Conservation (phyloP, 352 stramenopile species). For the Globisporangium alternatum region DNA sequence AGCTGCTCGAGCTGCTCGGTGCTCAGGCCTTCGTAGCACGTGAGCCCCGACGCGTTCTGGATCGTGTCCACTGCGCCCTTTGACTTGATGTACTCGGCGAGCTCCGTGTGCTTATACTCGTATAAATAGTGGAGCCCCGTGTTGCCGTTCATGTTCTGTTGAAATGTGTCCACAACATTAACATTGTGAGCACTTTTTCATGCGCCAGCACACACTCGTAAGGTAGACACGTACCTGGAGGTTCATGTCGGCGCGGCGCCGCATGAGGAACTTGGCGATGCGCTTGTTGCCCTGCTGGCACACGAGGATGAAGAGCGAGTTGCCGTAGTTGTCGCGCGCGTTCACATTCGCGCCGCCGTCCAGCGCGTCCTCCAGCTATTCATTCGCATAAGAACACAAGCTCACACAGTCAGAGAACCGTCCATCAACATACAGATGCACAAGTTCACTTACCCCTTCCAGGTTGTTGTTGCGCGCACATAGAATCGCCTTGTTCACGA, state of each 20-base stretch:
- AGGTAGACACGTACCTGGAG: conserved; percentile 40
- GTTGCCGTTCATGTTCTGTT: conserved; percentile 93
- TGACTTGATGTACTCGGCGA: conserved; percentile 92
- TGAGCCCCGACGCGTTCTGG: conserved; percentile 89
- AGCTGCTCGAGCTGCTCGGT: conserved; percentile 36
- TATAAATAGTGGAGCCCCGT: conserved; percentile 95
- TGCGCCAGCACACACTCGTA: too few species aligned
- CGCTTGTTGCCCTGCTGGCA: conserved; percentile 95
- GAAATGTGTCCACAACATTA: neutral
- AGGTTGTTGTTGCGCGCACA: conserved; percentile 82
- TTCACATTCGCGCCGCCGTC: conserved; percentile 90
- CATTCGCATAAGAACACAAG: neutral
- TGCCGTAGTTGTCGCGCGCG: conserved; percentile 91
- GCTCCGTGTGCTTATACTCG: conserved; percentile 89
- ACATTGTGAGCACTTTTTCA: neutral
- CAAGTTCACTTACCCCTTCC: conserved; percentile 42
- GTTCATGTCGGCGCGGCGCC: conserved; percentile 92
- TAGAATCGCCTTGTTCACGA: conserved; percentile 48
- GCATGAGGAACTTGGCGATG: conserved; percentile 93
- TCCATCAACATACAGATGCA: conserved; percentile 1
- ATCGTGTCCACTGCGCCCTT: conserved; percentile 94
- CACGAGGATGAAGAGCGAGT: conserved; percentile 94
- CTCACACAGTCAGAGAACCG: conserved; percentile 1
- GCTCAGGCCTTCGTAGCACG: conserved; percentile 93
- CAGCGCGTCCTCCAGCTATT: conserved; percentile 82